Evolutionary conservation across 169 alveolate species (phyloP).

Genomic region (Plasmodium adleri): DNA sequence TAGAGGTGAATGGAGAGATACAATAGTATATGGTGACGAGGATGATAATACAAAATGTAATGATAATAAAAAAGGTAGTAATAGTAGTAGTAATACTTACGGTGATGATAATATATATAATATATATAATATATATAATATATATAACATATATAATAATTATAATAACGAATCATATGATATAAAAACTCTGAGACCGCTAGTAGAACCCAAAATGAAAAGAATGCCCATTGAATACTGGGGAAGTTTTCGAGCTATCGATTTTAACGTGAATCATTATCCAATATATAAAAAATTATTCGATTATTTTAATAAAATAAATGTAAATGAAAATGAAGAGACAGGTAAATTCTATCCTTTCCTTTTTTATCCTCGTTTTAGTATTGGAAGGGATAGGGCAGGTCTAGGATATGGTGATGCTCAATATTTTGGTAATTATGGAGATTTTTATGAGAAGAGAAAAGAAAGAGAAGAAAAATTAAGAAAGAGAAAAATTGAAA

Average conservation of each 20-base stretch:
- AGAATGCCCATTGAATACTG: slow-evolving; percentile 86
- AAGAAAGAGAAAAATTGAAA: slow-evolving; percentile 48
- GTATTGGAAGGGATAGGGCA: slow-evolving; percentile 76
- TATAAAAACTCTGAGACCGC: slow-evolving; percentile 77
- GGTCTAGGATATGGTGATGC: slow-evolving; percentile 84
- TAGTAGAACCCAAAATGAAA: slow-evolving; percentile 78
- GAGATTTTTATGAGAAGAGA: slow-evolving; percentile 75
- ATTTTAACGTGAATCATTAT: slow-evolving; percentile 45
- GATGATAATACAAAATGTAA: background rate
- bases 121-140: no score
- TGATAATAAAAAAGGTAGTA: no score
- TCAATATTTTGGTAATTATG: slow-evolving; percentile 82
- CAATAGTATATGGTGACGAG: slow-evolving; percentile 11
- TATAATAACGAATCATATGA: slow-evolving; percentile 13
- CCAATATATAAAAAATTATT: slow-evolving; percentile 79
- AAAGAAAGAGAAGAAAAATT: slow-evolving; percentile 76
- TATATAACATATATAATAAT: background rate
- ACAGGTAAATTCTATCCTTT: slow-evolving; percentile 77
- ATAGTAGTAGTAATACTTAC: no score
- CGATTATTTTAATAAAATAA: slow-evolving; percentile 77
- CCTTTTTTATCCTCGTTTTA: slow-evolving; percentile 81
- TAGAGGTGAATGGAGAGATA: slow-evolving; percentile 80
- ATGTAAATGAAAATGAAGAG: slow-evolving; percentile 78
- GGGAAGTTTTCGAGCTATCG: slow-evolving; percentile 87
- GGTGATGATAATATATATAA: no score